Conservation (phyloP, 192 early-diverging fungal genomes). For the Backusella mclennaniae region DNA sequence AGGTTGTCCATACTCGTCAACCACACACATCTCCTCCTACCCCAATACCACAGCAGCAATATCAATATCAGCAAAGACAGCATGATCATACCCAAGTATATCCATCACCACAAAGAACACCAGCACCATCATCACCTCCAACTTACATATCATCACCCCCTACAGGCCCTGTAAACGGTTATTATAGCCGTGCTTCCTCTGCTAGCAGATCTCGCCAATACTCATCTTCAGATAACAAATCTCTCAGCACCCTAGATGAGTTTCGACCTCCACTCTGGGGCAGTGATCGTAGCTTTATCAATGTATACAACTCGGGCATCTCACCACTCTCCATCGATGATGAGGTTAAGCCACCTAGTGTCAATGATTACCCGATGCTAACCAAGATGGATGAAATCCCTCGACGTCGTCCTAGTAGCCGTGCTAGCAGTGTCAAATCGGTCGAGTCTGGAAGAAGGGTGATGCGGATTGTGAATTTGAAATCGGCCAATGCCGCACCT, state of each 20-base stretch:
- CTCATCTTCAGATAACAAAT: not conserved
- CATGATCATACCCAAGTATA: not conserved
- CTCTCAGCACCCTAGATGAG: not conserved
- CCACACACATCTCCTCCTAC: not conserved
- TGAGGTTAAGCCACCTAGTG: not conserved
- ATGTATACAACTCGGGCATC: not conserved
- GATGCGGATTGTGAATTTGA: not conserved
- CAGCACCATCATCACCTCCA: not conserved
- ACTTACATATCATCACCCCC: not conserved
- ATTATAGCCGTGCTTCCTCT: not conserved
- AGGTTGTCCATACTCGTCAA: not conserved
- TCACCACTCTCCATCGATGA: not conserved
- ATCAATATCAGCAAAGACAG: not conserved
- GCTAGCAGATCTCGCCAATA: not conserved
- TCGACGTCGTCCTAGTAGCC: not conserved
- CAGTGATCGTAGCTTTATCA: not conserved
- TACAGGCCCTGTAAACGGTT: not conserved
- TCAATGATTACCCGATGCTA: not conserved
- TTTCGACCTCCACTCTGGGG: not conserved
- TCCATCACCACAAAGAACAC: not conserved
- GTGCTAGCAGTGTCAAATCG: not conserved
- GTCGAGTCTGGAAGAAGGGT: not conserved
- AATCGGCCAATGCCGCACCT: not conserved
- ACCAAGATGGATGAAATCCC: not conserved
- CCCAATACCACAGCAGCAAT: not conserved